A percentile compares a stretch with the other conserved stretches of the same genome.
phyloP scores from a whole-genome alignment of 1,284 basidiomycete genomes.

The Phaffia rhodozyma region DNA sequence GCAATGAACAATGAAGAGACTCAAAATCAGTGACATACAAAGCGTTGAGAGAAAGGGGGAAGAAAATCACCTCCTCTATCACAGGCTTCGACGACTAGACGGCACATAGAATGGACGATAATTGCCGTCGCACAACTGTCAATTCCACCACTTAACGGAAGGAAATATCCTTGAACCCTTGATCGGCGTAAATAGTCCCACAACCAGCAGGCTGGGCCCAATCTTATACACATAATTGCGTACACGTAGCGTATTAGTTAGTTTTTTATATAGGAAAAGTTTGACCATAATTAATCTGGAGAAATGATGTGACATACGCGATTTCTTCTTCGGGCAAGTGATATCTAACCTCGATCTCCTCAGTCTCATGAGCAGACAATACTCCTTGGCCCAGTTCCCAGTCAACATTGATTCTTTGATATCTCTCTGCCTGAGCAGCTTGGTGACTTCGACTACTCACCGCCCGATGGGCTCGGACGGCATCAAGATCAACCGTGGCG shows the following conservation, averaged over 20 bases:
- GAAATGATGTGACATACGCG: constrained; percentile 51
- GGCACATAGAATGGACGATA: constrained; percentile 94
- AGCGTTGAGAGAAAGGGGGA: background rate
- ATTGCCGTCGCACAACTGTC: constrained; percentile 93
- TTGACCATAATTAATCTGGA: background rate
- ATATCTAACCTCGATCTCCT: constrained; percentile 51
- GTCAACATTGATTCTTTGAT: constrained; percentile 64
- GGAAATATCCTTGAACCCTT: constrained; percentile 85
- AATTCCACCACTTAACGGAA: constrained; percentile 94
- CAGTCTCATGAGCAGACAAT: constrained; percentile 48
- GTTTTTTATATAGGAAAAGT: background rate
- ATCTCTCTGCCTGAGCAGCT: constrained; percentile 59
- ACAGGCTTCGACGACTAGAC: constrained; percentile 68
- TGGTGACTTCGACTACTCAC: constrained; percentile 78
- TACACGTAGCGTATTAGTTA: background rate
- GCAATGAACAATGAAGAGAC: constrained; percentile 12
- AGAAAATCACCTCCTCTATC: constrained; percentile 47
- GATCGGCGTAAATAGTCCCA: constrained; percentile 98
- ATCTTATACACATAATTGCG: constrained; percentile 38
- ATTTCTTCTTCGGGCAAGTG: constrained; percentile 94
- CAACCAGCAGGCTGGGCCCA: constrained; percentile 96
- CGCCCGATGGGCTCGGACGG: constrained; percentile 77
- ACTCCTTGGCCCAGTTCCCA: constrained; percentile 62
- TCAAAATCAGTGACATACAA: background rate
- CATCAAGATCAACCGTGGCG: constrained; percentile 89